phyloP scores from a whole-genome alignment of 2,329 filamentous ascomycete genomes.

The Metarhizium rileyi region DNA sequence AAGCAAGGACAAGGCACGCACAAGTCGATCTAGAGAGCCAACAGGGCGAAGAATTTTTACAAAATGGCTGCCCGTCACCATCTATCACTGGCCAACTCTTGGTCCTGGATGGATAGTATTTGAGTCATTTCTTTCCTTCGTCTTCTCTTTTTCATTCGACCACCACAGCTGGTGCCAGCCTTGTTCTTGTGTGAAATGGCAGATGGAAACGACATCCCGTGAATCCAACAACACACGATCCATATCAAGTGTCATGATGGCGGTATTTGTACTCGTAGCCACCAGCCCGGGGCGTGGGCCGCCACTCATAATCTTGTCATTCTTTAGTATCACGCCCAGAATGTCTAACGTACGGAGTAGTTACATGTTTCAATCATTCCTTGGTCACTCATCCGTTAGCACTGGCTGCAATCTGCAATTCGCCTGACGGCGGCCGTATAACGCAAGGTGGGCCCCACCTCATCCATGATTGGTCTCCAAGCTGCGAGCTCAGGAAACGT shows the following conservation, averaged over 20 bases:
- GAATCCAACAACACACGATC: too few species aligned
- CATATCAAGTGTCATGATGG: too few species aligned
- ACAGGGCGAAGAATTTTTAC: background rate
- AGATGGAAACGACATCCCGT: too few species aligned
- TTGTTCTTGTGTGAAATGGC: background rate
- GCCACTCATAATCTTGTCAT: too few species aligned
- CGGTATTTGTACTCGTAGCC: too few species aligned
- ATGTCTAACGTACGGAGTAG: too few species aligned
- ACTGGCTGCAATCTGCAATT: background rate
- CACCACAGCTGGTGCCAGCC: too few species aligned
- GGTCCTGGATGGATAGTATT: background rate
- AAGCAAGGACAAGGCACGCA: background rate
- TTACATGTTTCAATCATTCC: too few species aligned
- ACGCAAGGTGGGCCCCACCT: background rate
- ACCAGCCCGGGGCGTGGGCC: too few species aligned
- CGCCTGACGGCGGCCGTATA: background rate
- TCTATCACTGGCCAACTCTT: background rate
- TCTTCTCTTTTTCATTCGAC: too few species aligned
- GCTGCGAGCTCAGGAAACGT: constrained; percentile 18
- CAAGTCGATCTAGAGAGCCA: background rate
- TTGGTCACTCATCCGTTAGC: background rate
- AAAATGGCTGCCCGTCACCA: background rate
- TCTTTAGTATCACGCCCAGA: too few species aligned
- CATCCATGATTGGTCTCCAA: background rate
- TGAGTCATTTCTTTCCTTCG: background rate